These are phyloP conservation scores for Xerocomellus chrysenteron DNA, from an alignment of 768 basidiomycete species.

Conservation along the genomic window DNA sequence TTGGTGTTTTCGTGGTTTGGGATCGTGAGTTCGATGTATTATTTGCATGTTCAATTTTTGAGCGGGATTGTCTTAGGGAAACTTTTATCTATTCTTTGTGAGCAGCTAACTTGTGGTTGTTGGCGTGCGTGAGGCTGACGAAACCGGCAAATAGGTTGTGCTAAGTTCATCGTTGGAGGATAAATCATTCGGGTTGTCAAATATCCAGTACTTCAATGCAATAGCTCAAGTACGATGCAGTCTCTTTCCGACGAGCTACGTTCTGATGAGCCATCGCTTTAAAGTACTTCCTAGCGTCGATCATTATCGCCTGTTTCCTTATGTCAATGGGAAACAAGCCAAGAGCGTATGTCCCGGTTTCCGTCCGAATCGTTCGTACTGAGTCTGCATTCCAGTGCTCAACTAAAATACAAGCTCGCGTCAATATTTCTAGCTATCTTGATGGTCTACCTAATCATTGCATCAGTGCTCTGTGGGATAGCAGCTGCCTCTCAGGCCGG, in stretches of 20 bases:
- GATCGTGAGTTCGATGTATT: conserved; percentile 52
- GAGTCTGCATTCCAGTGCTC: conserved; percentile 18
- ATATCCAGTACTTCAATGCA: conserved; percentile 73
- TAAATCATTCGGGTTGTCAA: conserved; percentile 57
- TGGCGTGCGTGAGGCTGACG: background rate
- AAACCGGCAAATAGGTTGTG: conserved; percentile 54
- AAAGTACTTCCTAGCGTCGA: conserved; percentile 80
- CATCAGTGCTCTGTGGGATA: conserved; percentile 79
- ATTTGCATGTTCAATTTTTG: background rate
- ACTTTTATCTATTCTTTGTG: conserved; percentile 93
- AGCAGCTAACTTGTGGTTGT: conserved; percentile 25
- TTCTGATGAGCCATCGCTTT: conserved; percentile 2
- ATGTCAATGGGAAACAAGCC: conserved; percentile 97
- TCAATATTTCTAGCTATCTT: conserved; percentile 71
- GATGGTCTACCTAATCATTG: conserved; percentile 82
- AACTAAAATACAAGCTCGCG: conserved; percentile 74
- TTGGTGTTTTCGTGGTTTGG: conserved; percentile 93
- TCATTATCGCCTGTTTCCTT: conserved; percentile 86
- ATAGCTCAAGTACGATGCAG: conserved; percentile 58
- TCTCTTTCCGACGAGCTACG: background rate
- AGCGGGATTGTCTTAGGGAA: conserved; percentile 54
- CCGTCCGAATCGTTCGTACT: background rate
- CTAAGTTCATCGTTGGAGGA: conserved; percentile 87
- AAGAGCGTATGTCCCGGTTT: conserved; percentile 51
- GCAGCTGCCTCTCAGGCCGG: conserved; percentile 68